Evolutionary conservation across 768 basidiomycete species (phyloP).

Genomic region (Phallus indusiatus): DNA sequence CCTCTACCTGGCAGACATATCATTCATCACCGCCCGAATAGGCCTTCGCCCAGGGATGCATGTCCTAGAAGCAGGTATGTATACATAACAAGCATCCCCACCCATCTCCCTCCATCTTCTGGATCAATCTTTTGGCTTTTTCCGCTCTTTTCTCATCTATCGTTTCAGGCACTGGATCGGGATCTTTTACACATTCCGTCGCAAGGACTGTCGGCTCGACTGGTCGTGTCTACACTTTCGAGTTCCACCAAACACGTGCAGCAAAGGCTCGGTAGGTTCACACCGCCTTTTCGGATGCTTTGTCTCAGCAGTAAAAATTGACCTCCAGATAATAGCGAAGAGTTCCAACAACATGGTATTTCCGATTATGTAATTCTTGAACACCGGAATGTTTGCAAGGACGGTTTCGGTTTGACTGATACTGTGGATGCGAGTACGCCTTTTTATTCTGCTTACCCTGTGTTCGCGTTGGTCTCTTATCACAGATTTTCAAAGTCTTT

Average conservation of each 20-base stretch:
- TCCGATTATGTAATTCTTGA: conserved; percentile 61
- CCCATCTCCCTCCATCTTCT: background rate
- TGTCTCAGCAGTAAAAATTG: background rate
- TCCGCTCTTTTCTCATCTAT: background rate
- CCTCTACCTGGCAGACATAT: conserved; percentile 92
- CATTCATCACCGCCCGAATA: conserved; percentile 81
- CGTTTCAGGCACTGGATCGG: conserved; percentile 74
- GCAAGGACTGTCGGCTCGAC: conserved; percentile 66
- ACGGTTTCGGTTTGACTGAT: conserved; percentile 77
- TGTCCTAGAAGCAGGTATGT: conserved; percentile 85
- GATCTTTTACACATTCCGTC: conserved; percentile 85
- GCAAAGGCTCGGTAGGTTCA: conserved; percentile 66
- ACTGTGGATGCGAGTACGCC: conserved; percentile 70
- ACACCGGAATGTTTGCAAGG: conserved; percentile 97
- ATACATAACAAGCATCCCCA: background rate
- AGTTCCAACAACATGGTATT: conserved; percentile 80
- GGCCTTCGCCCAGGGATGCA: conserved; percentile 68
- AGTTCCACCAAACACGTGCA: conserved; percentile 86
- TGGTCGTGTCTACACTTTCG: conserved; percentile 81
- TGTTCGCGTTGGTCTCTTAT: conserved; percentile 5
- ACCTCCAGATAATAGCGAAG: conserved; percentile 47
- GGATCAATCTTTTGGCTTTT: background rate
- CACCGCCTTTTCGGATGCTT: background rate
- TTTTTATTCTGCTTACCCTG: background rate
- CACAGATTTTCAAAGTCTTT: conserved; percentile 54